Evolutionary conservation across 2,329 filamentous ascomycete genomes (phyloP).

Genomic region (Hirsutella minnesotensis): DNA sequence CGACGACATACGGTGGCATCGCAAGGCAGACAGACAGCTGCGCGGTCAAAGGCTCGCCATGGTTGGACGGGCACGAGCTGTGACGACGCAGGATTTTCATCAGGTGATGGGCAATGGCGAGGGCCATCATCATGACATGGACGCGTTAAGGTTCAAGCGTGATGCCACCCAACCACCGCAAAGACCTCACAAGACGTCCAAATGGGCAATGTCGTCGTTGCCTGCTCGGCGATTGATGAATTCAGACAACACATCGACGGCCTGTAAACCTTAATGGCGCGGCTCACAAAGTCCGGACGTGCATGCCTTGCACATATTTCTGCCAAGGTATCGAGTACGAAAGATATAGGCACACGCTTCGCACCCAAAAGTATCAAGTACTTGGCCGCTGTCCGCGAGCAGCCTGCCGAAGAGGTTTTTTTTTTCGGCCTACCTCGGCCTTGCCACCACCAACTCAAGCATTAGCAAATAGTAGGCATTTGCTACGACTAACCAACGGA

Average conservation of each 20-base stretch:
- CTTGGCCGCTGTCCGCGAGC: too few relatives aligned
- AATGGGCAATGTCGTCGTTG: not conserved
- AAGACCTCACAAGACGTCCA: not conserved
- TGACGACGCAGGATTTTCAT: not conserved
- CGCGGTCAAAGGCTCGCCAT: not conserved
- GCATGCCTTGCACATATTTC: not conserved
- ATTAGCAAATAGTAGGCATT: too few relatives aligned
- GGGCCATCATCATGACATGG: not conserved
- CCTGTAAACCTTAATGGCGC: conserved; percentile 1
- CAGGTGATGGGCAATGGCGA: conserved; percentile 2
- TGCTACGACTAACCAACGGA: too few relatives aligned
- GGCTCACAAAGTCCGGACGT: not conserved
- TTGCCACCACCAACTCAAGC: not conserved
- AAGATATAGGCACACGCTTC: too few relatives aligned
- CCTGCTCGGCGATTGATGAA: not conserved
- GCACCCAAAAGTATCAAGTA: too few relatives aligned
- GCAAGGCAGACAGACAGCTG: too few relatives aligned
- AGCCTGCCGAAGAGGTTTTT: too few relatives aligned
- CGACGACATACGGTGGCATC: too few relatives aligned
- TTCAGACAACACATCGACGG: not conserved
- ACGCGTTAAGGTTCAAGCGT: not conserved
- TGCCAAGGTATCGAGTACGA: not conserved
- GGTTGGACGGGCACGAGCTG: not conserved
- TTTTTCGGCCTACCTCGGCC: too few relatives aligned
- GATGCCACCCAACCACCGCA: conserved; percentile 3